Evolutionary conservation across 2,329 filamentous ascomycete genomes (phyloP), one percentile per base, ranked within the genome.

Genomic region (Rugonectria rugulosa): DNA sequence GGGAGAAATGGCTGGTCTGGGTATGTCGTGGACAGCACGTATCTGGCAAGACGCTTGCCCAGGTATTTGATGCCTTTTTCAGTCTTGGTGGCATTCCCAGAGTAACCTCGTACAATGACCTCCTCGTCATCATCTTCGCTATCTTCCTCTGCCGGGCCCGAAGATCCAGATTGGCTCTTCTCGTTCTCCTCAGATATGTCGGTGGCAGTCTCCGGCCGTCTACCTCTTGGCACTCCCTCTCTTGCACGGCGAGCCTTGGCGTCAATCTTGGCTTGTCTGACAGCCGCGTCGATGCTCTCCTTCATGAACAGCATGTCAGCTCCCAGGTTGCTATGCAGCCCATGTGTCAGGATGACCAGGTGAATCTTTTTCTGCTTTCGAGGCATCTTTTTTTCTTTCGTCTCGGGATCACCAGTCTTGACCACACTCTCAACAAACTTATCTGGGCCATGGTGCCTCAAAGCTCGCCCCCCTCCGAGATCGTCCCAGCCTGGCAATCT

Each of bases 241-340:
- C 75, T 79, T 52, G 78, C 79, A 64, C 81, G 84, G 54, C 89
- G 81, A 44, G 78, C 81, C 70, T 82, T 88, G 31, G 87, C 85
- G 72, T 91, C 88, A 44, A 86, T 77, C 64, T 88, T 88, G 23
- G 91, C 89, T 70, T 94, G 87, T 65, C 80, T 88, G 4, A 88
- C 89, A 3, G 91, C 88, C 23, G 87, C 86, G 75, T 99, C 95
- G 59, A 99, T 98, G 73, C 92, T 96, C 75, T 99, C 95, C 70
- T 99, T 99, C 72, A 99, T 77, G 70, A 91, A 99, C 17, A 99
- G 80, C 95, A 99, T 97, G 72, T 99, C 95, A 19, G 92, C 90
- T 5, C 95, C 92, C 11, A 97, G 81, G 72, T 99, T 99, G 74
- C 94, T 97, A 73, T 99, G 95, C 60, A 99, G 75, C 0, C 95